These are phyloP conservation scores for Ogataea hybrid DNA, from an alignment of 1,139 yeast species.

Conservation along the genomic window DNA sequence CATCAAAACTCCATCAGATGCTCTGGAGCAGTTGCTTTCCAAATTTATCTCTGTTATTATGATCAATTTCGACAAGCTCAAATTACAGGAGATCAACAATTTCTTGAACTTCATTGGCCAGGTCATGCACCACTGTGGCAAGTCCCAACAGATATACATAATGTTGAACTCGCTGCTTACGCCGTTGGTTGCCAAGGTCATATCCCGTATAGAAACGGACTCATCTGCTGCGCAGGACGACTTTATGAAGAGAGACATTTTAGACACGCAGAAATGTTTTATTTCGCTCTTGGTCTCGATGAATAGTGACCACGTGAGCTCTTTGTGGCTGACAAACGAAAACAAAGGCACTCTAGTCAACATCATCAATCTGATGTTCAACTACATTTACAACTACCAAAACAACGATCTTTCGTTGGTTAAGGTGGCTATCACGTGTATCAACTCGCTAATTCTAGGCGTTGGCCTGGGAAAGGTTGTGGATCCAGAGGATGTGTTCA, in stretches of 20 bases:
- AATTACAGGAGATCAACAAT: slow-evolving; percentile 67
- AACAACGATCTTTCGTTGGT: slow-evolving; percentile 42
- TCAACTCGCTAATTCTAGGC: slow-evolving; percentile 62
- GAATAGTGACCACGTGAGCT: slow-evolving; percentile 74
- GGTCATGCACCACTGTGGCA: slow-evolving; percentile 72
- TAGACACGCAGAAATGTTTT: slow-evolving; percentile 64
- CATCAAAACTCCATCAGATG: slow-evolving; percentile 31
- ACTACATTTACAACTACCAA: slow-evolving; percentile 54
- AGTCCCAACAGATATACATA: slow-evolving; percentile 66
- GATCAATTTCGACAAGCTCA: slow-evolving; percentile 55
- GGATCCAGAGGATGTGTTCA: slow-evolving; percentile 46
- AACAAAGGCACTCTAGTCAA: slow-evolving; percentile 63
- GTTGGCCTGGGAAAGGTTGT: slow-evolving; percentile 69
- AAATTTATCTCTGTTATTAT: slow-evolving; percentile 74
- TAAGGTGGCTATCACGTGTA: slow-evolving; percentile 67
- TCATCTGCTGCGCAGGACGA: slow-evolving; percentile 36
- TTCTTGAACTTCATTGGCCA: slow-evolving; percentile 87
- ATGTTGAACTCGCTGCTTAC: slow-evolving; percentile 69
- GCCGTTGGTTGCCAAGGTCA: slow-evolving; percentile 70
- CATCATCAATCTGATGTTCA: slow-evolving; percentile 63
- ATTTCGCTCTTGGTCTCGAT: slow-evolving; percentile 68
- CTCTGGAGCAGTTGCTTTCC: slow-evolving; percentile 57
- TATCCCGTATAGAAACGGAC: slow-evolving; percentile 46
- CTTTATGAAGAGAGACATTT: slow-evolving; percentile 57
- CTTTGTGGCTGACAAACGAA: slow-evolving; percentile 67